Percentiles rank a stretch among this genome's conserved stretches.
Evolutionary conservation across 495 filamentous ascomycete species (phyloP).

Genomic region (Talaromyces borbonicus): DNA sequence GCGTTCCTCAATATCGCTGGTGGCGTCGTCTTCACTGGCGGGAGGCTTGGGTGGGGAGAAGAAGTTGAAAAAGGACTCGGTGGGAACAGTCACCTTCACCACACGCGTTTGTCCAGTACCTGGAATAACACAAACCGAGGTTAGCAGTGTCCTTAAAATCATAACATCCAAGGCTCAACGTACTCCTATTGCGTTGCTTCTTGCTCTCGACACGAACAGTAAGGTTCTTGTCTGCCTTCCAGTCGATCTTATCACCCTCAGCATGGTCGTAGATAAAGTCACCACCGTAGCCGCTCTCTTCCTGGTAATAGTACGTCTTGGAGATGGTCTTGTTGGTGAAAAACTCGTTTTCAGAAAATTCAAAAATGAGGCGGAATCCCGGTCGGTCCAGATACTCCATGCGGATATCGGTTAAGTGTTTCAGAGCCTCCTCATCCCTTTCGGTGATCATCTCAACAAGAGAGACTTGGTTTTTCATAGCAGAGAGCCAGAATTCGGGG

Average conservation of each 20-base stretch:
- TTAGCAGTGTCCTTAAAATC: slow-evolving; percentile 12
- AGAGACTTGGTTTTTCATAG: slow-evolving; percentile 98
- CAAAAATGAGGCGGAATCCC: slow-evolving; percentile 95
- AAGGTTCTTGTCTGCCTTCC: slow-evolving; percentile 87
- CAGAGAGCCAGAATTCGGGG: slow-evolving; percentile 98
- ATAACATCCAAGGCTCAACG: slow-evolving; percentile 18
- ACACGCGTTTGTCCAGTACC: slow-evolving; percentile 98
- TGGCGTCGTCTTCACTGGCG: slow-evolving; percentile 57
- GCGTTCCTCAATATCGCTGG: slow-evolving; percentile 91
- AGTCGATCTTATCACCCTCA: slow-evolving; percentile 95
- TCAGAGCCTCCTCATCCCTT: slow-evolving; percentile 85
- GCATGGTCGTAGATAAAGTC: slow-evolving; percentile 99
- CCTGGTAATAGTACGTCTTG: slow-evolving; percentile 99
- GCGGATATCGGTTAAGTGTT: slow-evolving; percentile 84
- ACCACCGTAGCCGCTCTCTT: slow-evolving; percentile 94
- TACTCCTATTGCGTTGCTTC: slow-evolving; percentile 99
- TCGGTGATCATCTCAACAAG: slow-evolving; percentile 98
- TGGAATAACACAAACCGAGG: slow-evolving; percentile 28
- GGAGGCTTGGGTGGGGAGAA: slow-evolving; percentile 92
- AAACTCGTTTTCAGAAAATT: slow-evolving; percentile 88
- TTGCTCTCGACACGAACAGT: slow-evolving; percentile 94
- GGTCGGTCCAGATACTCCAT: slow-evolving; percentile 99
- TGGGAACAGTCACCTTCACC: slow-evolving; percentile 97
- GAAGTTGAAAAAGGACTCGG: slow-evolving; percentile 99
- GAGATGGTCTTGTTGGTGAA: slow-evolving; percentile 95